Conservation (phyloP, 306 rosid species). For the Quercus wislizeni region DNA sequence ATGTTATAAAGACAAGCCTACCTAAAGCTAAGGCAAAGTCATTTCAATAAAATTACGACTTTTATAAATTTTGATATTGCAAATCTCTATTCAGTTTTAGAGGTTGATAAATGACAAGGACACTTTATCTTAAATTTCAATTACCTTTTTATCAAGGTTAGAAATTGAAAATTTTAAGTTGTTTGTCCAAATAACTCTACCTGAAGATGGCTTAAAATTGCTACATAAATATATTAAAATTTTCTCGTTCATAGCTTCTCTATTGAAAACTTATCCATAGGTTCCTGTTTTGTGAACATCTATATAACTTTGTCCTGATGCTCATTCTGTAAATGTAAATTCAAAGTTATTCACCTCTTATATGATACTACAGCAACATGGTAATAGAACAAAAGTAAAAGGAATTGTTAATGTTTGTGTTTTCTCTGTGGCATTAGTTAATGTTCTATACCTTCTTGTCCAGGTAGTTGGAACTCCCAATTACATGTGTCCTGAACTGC, state of each 20-base stretch:
- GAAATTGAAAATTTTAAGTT: background rate
- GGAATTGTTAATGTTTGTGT: background rate
- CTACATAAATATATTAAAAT: background rate
- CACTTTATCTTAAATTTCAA: background rate
- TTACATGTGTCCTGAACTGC: constrained; percentile 99
- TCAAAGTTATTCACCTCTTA: background rate
- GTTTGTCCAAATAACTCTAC: background rate
- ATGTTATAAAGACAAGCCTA: background rate
- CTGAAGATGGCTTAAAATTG: background rate
- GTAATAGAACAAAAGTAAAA: background rate
- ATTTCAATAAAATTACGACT: background rate
- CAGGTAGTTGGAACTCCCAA: constrained; percentile 99
- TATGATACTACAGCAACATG: background rate
- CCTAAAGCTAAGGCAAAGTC: background rate
- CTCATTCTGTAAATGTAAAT: background rate
- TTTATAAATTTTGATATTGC: background rate
- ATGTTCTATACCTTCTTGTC: constrained; percentile 4
- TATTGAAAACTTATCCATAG: background rate
- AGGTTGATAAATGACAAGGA: background rate
- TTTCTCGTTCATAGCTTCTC: background rate
- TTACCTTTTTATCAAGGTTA: background rate
- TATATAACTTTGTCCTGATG: background rate
- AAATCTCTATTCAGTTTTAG: background rate
- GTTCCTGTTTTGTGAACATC: background rate
- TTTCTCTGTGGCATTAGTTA: background rate